Conservation (phyloP, 257 asterid species). For the Solanum pinnatisectum region DNA sequence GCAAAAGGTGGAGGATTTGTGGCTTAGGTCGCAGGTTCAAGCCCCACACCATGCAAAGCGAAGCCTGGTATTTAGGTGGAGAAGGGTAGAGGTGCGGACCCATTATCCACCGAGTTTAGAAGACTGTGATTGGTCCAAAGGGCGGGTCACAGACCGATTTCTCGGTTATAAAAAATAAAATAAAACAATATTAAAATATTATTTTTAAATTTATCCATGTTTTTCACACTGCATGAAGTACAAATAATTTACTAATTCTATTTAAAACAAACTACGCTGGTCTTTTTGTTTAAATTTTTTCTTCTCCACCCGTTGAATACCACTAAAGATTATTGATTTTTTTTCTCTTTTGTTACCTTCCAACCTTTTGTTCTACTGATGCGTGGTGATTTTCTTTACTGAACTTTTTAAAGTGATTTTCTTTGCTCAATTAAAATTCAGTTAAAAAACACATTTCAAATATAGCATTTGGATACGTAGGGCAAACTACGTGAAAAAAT, state of each 20-base stretch:
- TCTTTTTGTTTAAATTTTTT: neutral
- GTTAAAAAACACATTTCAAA: neutral
- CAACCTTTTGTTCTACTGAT: neutral
- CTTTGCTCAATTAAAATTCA: neutral
- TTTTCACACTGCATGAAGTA: neutral
- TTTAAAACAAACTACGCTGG: neutral
- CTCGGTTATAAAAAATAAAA: no score
- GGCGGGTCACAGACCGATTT: no score
- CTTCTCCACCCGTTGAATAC: neutral
- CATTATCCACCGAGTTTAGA: no score
- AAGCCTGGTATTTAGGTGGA: no score
- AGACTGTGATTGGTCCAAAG: no score
- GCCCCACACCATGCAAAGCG: no score
- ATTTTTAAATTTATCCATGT: neutral
- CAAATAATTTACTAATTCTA: neutral
- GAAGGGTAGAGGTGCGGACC: no score
- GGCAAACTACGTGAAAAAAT: neutral
- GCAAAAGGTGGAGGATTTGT: no score
- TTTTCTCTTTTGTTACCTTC: neutral
- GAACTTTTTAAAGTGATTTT: neutral
- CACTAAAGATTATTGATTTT: neutral
- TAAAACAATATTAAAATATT: neutral
- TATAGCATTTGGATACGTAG: neutral
- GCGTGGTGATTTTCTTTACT: neutral
- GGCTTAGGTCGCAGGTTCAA: no score